Evolutionary conservation across 2,329 filamentous ascomycete genomes (phyloP).

Genomic region (Trichoderma asperellum): DNA sequence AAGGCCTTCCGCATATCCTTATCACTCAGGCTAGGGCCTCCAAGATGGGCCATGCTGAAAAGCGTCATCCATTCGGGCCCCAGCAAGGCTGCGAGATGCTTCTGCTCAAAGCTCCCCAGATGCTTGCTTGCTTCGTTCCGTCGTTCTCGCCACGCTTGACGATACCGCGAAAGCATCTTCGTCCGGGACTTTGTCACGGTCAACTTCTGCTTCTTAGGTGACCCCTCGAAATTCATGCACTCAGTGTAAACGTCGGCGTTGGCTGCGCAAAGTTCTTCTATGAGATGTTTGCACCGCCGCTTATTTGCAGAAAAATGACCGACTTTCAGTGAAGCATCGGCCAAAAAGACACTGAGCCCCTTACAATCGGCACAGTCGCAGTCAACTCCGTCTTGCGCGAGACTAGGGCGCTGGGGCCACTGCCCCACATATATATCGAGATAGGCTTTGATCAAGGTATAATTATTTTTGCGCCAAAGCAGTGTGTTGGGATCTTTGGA

Average conservation of each 20-base stretch:
- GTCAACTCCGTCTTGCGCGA: neutral
- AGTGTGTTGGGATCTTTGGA: neutral
- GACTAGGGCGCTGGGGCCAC: neutral
- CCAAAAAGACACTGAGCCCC: neutral
- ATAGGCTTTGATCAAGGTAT: neutral
- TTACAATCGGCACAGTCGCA: slow-evolving; percentile 4
- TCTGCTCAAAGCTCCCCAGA: neutral
- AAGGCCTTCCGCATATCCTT: neutral
- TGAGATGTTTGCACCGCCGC: neutral
- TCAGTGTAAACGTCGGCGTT: neutral
- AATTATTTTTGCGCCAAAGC: neutral
- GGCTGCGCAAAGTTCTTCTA: neutral
- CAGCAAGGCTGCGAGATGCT: neutral
- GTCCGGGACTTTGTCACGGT: neutral
- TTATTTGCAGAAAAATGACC: neutral
- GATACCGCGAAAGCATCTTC: neutral
- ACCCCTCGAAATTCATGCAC: neutral
- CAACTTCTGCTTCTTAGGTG: neutral
- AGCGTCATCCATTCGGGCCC: slow-evolving; percentile 1
- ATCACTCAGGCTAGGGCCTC: neutral
- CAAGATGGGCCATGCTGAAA: slow-evolving; percentile 6
- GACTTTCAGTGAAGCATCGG: neutral
- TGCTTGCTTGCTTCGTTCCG: neutral
- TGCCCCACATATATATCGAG: neutral
- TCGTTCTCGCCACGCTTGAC: neutral